Conservation (phyloP, 2,329 filamentous ascomycete species). For the Xylariaceae sp. region DNA sequence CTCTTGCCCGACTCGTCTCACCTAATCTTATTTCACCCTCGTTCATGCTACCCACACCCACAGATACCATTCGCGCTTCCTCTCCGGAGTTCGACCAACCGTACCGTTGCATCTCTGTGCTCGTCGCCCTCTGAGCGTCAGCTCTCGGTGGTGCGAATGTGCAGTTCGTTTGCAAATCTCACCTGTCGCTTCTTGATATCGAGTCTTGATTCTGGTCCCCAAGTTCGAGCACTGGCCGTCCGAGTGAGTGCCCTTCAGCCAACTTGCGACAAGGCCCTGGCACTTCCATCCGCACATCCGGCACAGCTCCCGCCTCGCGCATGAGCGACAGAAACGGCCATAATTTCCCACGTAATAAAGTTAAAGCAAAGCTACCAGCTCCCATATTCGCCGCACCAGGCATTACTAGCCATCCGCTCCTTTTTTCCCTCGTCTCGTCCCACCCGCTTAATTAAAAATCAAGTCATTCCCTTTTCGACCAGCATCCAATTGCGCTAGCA, state of each 20-base stretch:
- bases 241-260: background rate
- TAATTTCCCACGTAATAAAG: constrained; percentile 14
- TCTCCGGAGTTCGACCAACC: constrained; percentile 13
- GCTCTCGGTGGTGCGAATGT: constrained; percentile 4
- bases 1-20: constrained; percentile 12
- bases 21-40: constrained; percentile 12
- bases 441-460: constrained; percentile 21
- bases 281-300: background rate
- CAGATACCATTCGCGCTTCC: constrained; percentile 4
- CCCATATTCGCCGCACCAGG: background rate
- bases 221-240: too few species aligned
- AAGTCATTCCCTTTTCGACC: constrained; percentile 31
- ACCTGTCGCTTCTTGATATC: too few species aligned
- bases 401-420: constrained; percentile 17
- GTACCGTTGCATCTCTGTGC: constrained; percentile 2
- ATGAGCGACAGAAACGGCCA: constrained; percentile 16
- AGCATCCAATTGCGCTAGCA: constrained; percentile 32
- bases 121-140: constrained; percentile 8
- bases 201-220: too few species aligned
- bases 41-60: background rate
- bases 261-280: constrained; percentile 1
- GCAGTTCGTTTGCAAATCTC: too few species aligned
- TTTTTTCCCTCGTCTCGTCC: constrained; percentile 18
- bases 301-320: constrained; percentile 2
- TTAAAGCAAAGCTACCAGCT: constrained; percentile 2